Base-by-base conservation (phyloP, 345 rosid genomes). In the Ceriops tagal region DNA sequence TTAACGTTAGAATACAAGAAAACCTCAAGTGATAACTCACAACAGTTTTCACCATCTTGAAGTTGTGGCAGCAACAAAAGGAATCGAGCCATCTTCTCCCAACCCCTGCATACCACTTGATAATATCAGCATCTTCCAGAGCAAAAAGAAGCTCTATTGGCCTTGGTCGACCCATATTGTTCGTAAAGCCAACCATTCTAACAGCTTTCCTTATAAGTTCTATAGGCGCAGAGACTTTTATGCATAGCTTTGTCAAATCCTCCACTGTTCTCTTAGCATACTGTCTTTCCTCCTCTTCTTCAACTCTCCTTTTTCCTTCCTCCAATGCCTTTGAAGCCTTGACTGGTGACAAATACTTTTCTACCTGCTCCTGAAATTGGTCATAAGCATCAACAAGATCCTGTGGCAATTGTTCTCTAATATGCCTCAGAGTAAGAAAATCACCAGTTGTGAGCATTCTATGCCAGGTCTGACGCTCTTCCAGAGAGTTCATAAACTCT, bases 21-120 rank as follows among this genome's bases (percentile, higher is more conserved):
- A 89, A 93, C 39, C 98, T 83, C 68, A 93, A 64, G 79, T 93
- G 98, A 80, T 91, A 93, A 69, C 83, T 80, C 61, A 89, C 96
- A 58, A 88, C 69, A 64, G 81, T 91, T 79, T 93, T 93, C 16
- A 93, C 90, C 89, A 72, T 80, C 82, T 85, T 88, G 71, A 79
- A 87, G 80, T 91, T 93, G 80, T 93, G 97, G 83, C 97, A 91
- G 73, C 95, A 91, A 58, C 97, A 89, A 82, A 89, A 93, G 83
- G 83, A 89, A 53, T 91, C 90, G 43, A 93, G 96, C 98, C 98
- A 93, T 80, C 82, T 86, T 75, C 86, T 80, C 58, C 96, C 98
- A 43, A 93, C 76, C 60, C 98, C 97, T 5, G 96, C 88, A 77
- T 89, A 91, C 98, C 98, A 93, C 77, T 88, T 93, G 78, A 93